A percentile compares a stretch with the other conserved stretches of the same genome.
Evolutionary conservation across 306 rosid genomes (phyloP).

Genomic region (Inga oerstediana): DNA sequence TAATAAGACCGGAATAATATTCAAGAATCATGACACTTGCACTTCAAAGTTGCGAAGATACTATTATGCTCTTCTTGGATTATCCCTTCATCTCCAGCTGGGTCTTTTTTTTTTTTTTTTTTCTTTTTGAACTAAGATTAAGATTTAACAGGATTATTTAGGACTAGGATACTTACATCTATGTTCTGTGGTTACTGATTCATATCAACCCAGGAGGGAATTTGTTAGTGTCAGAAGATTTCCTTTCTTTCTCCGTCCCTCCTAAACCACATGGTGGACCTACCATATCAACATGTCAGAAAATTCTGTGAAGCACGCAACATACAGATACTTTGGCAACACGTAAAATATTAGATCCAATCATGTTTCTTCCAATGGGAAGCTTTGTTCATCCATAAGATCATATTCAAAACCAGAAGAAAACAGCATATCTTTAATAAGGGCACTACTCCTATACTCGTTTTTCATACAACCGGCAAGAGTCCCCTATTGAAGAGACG

Average conservation of each 20-base stretch:
- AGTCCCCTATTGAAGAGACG: neutral
- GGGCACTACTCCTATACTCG: neutral
- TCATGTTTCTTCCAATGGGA: neutral
- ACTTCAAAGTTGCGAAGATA: neutral
- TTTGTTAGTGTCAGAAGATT: neutral
- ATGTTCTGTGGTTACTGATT: neutral
- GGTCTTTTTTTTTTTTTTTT: neutral
- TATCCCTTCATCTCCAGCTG: neutral
- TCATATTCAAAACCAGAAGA: constrained; percentile 2
- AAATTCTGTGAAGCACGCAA: neutral
- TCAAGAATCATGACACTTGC: too few relatives aligned
- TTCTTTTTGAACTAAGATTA: neutral
- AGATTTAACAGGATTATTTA: neutral
- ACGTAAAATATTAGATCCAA: neutral
- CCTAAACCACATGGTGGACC: neutral
- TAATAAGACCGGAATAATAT: too few relatives aligned
- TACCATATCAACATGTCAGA: neutral
- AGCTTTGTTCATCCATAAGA: constrained; percentile 7
- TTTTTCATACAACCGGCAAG: neutral
- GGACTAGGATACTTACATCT: neutral
- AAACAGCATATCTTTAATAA: constrained; percentile 4
- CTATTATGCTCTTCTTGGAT: neutral
- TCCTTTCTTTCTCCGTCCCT: neutral
- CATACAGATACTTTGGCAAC: neutral
- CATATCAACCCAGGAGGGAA: too few relatives aligned